Evolutionary conservation across 208 protist genomes (phyloP).

Genomic region (Trypanosoma boissoni): DNA sequence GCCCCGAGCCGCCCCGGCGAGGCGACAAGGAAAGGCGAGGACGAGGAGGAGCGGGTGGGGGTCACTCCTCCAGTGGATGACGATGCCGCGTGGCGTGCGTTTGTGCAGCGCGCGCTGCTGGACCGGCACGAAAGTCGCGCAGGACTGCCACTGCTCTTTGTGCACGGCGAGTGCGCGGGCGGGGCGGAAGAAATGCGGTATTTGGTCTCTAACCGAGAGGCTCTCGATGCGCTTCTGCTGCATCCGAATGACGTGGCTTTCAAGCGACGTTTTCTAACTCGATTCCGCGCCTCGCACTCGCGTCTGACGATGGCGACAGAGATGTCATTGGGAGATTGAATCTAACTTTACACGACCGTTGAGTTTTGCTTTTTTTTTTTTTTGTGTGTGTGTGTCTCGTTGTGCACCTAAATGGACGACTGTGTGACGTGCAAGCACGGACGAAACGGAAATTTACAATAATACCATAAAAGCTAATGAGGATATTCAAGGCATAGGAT

Average conservation of each 20-base stretch:
- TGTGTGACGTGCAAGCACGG: no score
- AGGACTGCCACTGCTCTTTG: conserved; percentile 53
- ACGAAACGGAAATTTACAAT: no score
- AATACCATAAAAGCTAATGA: no score
- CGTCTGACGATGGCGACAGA: conserved; percentile 67
- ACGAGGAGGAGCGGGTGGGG: not conserved
- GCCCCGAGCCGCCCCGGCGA: no score
- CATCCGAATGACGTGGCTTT: conserved; percentile 75
- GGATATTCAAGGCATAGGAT: no score
- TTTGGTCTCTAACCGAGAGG: conserved; percentile 59
- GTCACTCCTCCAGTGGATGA: not conserved
- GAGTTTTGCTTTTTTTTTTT: not conserved
- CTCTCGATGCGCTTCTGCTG: conserved; percentile 74
- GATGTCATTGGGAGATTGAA: conserved; percentile 8
- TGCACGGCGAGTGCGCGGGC: conserved; percentile 67
- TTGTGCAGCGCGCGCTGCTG: conserved; percentile 18
- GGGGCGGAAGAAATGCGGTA: conserved; percentile 60
- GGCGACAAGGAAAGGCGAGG: not conserved
- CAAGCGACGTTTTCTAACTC: conserved; percentile 67
- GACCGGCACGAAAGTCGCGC: conserved; percentile 3
- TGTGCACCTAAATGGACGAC: not conserved
- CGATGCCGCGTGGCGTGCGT: not conserved
- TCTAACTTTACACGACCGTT: not conserved
- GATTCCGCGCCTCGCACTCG: conserved; percentile 52
- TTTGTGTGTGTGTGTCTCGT: not conserved